Percentiles rank a stretch among this genome's conserved stretches.
Conservation (phyloP, 257 asterid genomes). For the Cinchona pubescens region DNA sequence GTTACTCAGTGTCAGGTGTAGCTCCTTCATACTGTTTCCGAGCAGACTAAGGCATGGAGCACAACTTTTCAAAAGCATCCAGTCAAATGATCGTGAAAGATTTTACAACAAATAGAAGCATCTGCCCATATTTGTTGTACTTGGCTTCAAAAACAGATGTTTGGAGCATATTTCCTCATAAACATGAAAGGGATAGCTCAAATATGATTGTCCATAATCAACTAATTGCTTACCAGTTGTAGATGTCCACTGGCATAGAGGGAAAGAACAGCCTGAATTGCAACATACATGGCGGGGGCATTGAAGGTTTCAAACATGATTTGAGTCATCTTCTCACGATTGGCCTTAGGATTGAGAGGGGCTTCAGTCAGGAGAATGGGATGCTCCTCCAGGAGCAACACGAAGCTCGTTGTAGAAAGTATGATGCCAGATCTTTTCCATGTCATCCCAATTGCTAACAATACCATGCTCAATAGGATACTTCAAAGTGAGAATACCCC, state of each 20-base stretch:
- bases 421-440: constrained; percentile 61
- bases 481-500: constrained; percentile 19
- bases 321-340: constrained; percentile 59
- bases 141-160: neutral
- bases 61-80: neutral
- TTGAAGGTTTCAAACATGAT: constrained; percentile 23
- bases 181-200: neutral
- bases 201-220: neutral
- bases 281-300: constrained; percentile 22
- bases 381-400: constrained; percentile 61
- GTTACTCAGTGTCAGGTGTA: neutral
- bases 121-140: neutral
- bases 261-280: constrained; percentile 27
- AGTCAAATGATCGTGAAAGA: neutral
- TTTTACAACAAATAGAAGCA: neutral
- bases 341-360: constrained; percentile 65
- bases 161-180: neutral
- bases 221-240: constrained; percentile 21
- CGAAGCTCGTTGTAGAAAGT: constrained; percentile 51
- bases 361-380: constrained; percentile 56
- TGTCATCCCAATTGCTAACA: constrained; percentile 57
- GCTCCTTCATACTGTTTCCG: neutral
- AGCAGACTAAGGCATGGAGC: neutral
- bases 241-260: constrained; percentile 31
- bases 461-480: constrained; percentile 58